Evolutionary conservation across 1,139 yeast species (phyloP).

Genomic region (Kodamaea anthophila): DNA sequence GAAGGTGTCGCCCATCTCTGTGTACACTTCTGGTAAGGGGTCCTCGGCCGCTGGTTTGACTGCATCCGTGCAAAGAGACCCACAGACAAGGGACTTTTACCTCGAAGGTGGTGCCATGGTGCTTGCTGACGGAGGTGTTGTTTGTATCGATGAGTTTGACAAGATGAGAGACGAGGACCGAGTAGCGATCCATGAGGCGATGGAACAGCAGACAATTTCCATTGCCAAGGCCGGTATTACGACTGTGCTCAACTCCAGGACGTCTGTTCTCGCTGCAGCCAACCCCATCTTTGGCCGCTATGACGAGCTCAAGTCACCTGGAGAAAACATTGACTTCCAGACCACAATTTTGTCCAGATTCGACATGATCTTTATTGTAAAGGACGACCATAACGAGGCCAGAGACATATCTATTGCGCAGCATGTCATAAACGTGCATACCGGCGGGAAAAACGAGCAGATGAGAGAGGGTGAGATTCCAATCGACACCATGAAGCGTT

Average conservation of each 20-base stretch:
- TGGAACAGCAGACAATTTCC: slow-evolving; percentile 99
- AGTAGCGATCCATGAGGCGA: slow-evolving; percentile 98
- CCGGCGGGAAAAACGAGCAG: slow-evolving; percentile 56
- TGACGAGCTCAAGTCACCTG: slow-evolving; percentile 93
- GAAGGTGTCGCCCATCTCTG: slow-evolving; percentile 89
- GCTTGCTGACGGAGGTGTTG: slow-evolving; percentile 97
- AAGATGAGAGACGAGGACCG: slow-evolving; percentile 99
- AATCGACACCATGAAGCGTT: slow-evolving; percentile 83
- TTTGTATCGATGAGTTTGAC: slow-evolving; percentile 97
- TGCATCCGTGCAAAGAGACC: slow-evolving; percentile 93
- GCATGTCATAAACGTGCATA: slow-evolving; percentile 93
- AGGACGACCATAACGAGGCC: slow-evolving; percentile 85
- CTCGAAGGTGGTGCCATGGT: slow-evolving; percentile 99
- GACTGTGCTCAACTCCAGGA: slow-evolving; percentile 89
- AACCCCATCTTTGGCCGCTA: slow-evolving; percentile 96
- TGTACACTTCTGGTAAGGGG: slow-evolving; percentile 97
- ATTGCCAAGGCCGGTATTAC: slow-evolving; percentile 99
- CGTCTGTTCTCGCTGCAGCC: slow-evolving; percentile 96
- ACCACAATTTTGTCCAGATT: slow-evolving; percentile 94
- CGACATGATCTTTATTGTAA: slow-evolving; percentile 96
- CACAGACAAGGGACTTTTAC: slow-evolving; percentile 82
- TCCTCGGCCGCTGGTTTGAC: slow-evolving; percentile 99
- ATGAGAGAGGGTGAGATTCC: slow-evolving; percentile 83
- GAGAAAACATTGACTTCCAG: slow-evolving; percentile 96
- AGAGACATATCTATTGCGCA: slow-evolving; percentile 88